phyloP scores from a whole-genome alignment of 225 moss, liverwort and hornwort genomes.

The Climacium dendroides region DNA sequence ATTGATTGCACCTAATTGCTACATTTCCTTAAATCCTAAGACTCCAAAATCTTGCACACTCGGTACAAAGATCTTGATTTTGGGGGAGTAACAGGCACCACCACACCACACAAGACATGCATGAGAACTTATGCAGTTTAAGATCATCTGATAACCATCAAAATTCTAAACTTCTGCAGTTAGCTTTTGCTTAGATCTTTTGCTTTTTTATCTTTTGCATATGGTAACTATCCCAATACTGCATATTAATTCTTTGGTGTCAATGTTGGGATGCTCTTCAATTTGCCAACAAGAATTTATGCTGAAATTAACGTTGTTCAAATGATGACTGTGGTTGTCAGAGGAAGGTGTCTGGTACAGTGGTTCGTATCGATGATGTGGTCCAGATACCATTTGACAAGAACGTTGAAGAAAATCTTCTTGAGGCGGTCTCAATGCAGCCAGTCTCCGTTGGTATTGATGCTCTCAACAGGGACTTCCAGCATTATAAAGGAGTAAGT shows the following conservation, averaged over 20 bases:
- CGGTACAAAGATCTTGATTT: no score
- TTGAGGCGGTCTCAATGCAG: background rate
- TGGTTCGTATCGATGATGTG: background rate
- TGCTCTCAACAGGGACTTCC: background rate
- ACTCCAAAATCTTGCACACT: no score
- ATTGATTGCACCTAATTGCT: no score
- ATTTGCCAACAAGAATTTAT: background rate
- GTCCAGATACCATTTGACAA: fast-evolving
- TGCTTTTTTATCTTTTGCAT: background rate
- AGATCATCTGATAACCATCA: no score
- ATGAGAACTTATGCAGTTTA: no score
- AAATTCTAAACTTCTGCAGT: no score
- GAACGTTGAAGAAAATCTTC: background rate
- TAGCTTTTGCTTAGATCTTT: no score
- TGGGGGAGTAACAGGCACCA: no score
- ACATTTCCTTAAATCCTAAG: no score
- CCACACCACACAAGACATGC: no score
- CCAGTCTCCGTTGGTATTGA: background rate
- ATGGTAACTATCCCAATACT: no score
- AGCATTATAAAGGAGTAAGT: background rate
- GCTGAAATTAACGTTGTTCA: background rate
- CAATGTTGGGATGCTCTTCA: background rate
- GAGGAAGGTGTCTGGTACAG: background rate
- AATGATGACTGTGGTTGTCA: background rate
- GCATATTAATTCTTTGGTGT: no score